phyloP scores from a whole-genome alignment of 306 rosid genomes.

The Crotalaria pallida region DNA sequence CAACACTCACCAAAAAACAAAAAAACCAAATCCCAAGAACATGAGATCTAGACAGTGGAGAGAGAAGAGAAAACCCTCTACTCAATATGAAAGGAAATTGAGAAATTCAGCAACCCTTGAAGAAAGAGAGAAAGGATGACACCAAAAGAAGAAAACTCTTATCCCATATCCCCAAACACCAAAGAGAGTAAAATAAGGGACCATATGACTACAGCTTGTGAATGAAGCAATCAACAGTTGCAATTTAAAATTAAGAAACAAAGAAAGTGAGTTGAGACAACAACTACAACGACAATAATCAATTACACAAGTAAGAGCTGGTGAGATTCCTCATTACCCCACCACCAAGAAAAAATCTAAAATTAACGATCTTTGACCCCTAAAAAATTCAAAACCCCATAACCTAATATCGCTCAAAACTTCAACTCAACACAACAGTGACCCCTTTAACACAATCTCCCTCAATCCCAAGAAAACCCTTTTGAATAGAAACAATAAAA shows the following conservation, averaged over 20 bases:
- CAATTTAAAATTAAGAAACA: slow-evolving; percentile 38
- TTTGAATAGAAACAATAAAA: neutral
- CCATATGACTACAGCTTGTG: slow-evolving; percentile 54
- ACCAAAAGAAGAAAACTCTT: slow-evolving; percentile 32
- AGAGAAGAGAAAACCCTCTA: neutral
- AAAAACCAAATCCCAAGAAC: slow-evolving; percentile 55
- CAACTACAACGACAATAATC: slow-evolving; percentile 32
- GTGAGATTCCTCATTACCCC: slow-evolving; percentile 47
- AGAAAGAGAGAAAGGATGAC: slow-evolving; percentile 29
- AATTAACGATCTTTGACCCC: slow-evolving; percentile 37
- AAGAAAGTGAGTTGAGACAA: too few species aligned
- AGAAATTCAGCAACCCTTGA: slow-evolving; percentile 7
- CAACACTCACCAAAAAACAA: slow-evolving; percentile 39
- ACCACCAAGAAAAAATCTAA: too few species aligned
- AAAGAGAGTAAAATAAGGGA: slow-evolving; percentile 29
- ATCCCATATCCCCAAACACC: slow-evolving; percentile 40
- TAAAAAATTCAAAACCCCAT: slow-evolving; percentile 25
- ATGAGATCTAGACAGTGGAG: slow-evolving; percentile 21
- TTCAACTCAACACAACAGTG: slow-evolving; percentile 22
- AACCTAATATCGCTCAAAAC: slow-evolving; percentile 10
- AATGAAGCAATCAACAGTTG: slow-evolving; percentile 45
- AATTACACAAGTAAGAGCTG: slow-evolving; percentile 26
- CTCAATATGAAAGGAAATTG: slow-evolving; percentile 24
- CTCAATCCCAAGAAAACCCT: neutral
- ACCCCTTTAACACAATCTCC: slow-evolving; percentile 1